phyloP scores from a whole-genome alignment of 1,284 basidiomycete species.

The Xerocomus minutiporus region DNA sequence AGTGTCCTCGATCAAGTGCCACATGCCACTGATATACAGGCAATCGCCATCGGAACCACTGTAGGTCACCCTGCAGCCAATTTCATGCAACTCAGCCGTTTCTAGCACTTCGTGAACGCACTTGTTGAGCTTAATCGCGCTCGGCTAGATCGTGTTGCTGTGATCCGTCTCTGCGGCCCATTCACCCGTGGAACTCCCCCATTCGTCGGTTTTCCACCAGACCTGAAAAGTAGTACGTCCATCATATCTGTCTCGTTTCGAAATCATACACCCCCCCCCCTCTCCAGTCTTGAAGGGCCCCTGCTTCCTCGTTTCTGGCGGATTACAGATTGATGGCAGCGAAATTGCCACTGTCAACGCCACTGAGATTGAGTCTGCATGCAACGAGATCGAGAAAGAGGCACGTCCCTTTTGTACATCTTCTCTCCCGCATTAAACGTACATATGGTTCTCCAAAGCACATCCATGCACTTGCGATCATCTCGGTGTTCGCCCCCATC shows the following conservation, averaged over 20 bases:
- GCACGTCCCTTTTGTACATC: conserved; percentile 8
- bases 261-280: not conserved
- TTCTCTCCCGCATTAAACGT: conserved; percentile 1
- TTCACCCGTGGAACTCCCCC: conserved; percentile 41
- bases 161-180: conserved; percentile 48
- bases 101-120: conserved; percentile 49
- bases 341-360: conserved; percentile 40
- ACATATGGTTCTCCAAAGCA: conserved; percentile 25
- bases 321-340: conserved; percentile 50
- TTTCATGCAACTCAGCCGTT: not conserved
- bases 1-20: conserved; percentile 26
- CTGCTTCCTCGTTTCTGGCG: conserved; percentile 38
- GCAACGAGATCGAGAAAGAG: conserved; percentile 26
- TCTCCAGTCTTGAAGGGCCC: conserved; percentile 38
- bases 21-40: conserved; percentile 26
- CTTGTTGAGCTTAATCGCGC: conserved; percentile 47
- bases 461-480: conserved; percentile 43
- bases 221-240: conserved; percentile 30
- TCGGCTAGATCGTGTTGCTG: conserved; percentile 48
- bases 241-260: not conserved
- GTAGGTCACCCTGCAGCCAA: conserved; percentile 16
- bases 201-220: conserved; percentile 36
- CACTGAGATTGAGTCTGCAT: conserved; percentile 38
- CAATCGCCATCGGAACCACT: conserved; percentile 37
- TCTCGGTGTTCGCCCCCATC: conserved; percentile 49